phyloP scores from a whole-genome alignment of 2,329 filamentous ascomycete genomes.

The Penicillium sp. region DNA sequence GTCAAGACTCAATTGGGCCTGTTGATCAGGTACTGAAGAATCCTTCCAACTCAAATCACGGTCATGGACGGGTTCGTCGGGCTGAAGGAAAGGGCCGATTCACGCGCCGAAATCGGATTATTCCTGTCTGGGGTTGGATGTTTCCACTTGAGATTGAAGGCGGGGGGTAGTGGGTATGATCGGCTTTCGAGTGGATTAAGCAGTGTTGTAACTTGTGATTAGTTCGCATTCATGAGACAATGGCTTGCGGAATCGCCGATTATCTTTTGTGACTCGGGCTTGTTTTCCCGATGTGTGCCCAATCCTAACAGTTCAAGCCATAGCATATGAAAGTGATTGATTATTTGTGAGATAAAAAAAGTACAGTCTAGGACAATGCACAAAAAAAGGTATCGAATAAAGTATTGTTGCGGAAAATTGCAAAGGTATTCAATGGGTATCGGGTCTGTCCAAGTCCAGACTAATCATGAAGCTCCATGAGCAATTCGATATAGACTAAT shows the following conservation, averaged over 20 bases:
- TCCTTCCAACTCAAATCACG: not conserved
- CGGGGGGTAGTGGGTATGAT: not conserved
- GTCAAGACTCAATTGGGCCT: not conserved
- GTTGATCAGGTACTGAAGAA: not conserved
- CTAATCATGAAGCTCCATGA: constrained; percentile 16
- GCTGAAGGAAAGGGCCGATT: constrained; percentile 19
- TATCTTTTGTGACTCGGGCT: not conserved
- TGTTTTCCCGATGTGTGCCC: not conserved
- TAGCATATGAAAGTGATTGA: not conserved
- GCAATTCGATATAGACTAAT: constrained; percentile 6
- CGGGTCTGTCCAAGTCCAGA: constrained; percentile 11
- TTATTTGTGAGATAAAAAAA: not conserved
- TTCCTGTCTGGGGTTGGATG: constrained; percentile 5
- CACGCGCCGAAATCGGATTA: constrained; percentile 22
- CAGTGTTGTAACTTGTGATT: not conserved
- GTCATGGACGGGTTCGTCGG: not conserved
- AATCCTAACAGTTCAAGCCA: too few species aligned
- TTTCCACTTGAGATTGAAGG: not conserved
- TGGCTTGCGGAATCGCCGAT: too few species aligned
- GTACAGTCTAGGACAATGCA: not conserved
- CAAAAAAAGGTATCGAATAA: not conserved
- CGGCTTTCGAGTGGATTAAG: not conserved
- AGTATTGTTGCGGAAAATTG: not conserved
- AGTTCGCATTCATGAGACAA: not conserved
- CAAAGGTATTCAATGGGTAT: constrained; percentile 15